Evolutionary conservation across 352 stramenopile species (phyloP), one percentile per base, ranked within the genome.

Genomic region (Globisporangium okanoganense): DNA sequence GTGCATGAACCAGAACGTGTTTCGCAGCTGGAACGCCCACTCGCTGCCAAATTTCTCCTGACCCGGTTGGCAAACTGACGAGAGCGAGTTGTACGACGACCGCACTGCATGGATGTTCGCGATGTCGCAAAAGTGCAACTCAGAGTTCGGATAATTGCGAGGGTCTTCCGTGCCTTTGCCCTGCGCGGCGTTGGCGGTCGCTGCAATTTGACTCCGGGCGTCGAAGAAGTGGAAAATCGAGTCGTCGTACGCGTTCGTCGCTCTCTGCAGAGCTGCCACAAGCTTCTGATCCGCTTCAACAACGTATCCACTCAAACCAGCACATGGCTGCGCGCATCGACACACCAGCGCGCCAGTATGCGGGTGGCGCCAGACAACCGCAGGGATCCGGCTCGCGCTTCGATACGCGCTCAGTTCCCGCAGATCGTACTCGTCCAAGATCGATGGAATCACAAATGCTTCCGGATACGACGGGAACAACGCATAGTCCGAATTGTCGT

Each of bases 61-160:
- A 1, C 84, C 83, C 27, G 84, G 87, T 40, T 96, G 81, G 29
- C 82, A 90, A 3, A 97, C 70, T 13, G 62, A 62, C 47, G 82
- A 79, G n/a, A 97, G 66, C n/a, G 81, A 80, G 14, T 80, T 75
- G 52, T 87, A 95, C 16, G 87, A 92, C 40, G 85, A 92, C 20
- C 97, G 96, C 38, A 99, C 97, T 29, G 91, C 92, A 75, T 99
- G 97, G 64, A 99, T 99, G 74, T 99, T 99, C 3, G 88, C 94
- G 66, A 99, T 99, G 60, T 99, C 96, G 71, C 96, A 98, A 70
- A 99, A 99, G 57, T 98, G 94, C 27, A 99, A 83, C 24, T 98
- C 97, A 5, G 89, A 88, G 60, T 97, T 91, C 18, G 85, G 76
- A 72, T 99, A 99, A 67, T 98, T 97, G 33, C 97, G 85, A 62